Evolutionary conservation across 768 basidiomycete genomes (phyloP), one percentile per base, ranked within the genome.

Genomic region (Pleurotus giganteus): DNA sequence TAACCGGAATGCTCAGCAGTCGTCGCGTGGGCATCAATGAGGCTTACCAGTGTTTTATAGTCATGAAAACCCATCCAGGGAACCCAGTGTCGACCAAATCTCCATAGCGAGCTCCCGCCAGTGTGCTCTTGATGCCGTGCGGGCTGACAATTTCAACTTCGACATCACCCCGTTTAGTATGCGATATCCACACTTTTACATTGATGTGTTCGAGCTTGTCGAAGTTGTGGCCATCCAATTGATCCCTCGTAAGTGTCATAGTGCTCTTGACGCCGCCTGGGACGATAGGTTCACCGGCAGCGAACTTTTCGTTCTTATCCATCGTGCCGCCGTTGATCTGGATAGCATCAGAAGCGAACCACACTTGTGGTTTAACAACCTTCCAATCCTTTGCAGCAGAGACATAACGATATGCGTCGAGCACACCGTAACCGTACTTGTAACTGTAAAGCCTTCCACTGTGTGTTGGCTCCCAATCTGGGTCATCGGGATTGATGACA

Each of bases 11-110:
- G 9, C 28, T 21, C 19, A 9, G 19, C 15, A n/a, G n/a, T n/a
- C n/a, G n/a, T n/a, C n/a, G n/a, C n/a, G n/a, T n/a, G n/a, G n/a
- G n/a, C n/a, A n/a, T n/a, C n/a, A n/a, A n/a, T n/a, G n/a, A n/a
- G n/a, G 71, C 84, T 68, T 55, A 95, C 96, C 97, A 99, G 65
- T 99, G 97, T 70, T 99, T 99, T 54, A 98, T 82, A 28, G 85
- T 84, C 94, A 98, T 98, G 68, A 99, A 99, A n/a, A 81, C 87
- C 97, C 97, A 99, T 0, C 92, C 95, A n/a, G 83, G 83, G 67
- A 80, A 96, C 7, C 97, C 96, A 7, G 76, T 78, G 4, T 63
- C 67, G 15, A 80, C 85, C 32, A 66, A 67, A 65, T 99, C 97
- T 11, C 75, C 75, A 29, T 74, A 63, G 58, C 97, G 82, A 54